phyloP scores from a whole-genome alignment of 345 rosid species.

The Salix koriyanagi region DNA sequence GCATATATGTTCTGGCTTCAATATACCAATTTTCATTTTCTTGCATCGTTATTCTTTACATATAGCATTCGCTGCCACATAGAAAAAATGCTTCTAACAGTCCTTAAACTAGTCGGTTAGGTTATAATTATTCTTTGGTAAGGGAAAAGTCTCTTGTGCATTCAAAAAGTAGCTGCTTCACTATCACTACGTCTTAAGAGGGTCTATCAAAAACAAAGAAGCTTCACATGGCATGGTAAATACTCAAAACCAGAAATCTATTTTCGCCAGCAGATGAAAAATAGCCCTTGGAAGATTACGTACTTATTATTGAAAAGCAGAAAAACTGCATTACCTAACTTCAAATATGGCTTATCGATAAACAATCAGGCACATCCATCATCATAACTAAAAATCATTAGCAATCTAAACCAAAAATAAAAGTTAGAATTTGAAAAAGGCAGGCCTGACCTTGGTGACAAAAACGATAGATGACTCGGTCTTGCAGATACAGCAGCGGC shows the following conservation, averaged over 20 bases:
- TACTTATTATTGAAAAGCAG: background rate
- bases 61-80: background rate
- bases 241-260: background rate
- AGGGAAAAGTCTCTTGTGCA: background rate
- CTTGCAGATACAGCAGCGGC: constrained; percentile 91
- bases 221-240: background rate
- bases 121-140: background rate
- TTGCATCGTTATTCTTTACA: background rate
- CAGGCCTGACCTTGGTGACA: constrained; percentile 73
- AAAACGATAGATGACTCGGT: constrained; percentile 52
- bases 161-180: background rate
- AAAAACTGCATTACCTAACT: background rate
- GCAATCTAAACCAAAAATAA: background rate
- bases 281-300: background rate
- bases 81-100: background rate
- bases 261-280: background rate
- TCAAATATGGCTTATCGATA: background rate
- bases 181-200: background rate
- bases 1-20: background rate
- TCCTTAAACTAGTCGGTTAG: background rate
- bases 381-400: background rate
- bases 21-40: background rate
- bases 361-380: background rate
- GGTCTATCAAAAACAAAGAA: background rate
- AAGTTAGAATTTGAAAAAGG: background rate